Evolutionary conservation across 805 yeast genomes (phyloP), one percentile per base, ranked within the genome.

Genomic region (Myxozyma monticola): DNA sequence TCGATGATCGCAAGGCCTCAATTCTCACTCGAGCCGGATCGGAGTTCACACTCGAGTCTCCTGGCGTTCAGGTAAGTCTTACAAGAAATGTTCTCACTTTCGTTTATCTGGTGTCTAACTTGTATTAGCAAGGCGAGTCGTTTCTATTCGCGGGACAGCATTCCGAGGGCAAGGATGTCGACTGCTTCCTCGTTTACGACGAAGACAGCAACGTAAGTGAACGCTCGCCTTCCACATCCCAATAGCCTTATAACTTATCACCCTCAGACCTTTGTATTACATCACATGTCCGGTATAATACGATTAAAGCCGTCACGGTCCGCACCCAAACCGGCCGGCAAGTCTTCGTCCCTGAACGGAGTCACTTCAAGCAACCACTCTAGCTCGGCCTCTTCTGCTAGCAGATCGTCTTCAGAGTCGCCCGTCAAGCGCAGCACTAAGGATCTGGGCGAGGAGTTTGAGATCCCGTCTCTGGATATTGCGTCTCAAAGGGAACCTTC

Each of bases 101-200:
- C n/a, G 9, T n/a, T 21, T 6, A 15, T 14, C 9, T 4, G 15
- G 15, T 25, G 10, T 30, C 20, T 25, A 10, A 18, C 30, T 15
- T 14, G 22, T 30, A n/a, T 3, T 17, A 45, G 48, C 35, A 44
- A 31, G 51, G 48, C 5, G 59, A 57, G 37, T 21, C 49, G 21
- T 54, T 50, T 21, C 33, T 33, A 4, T 59, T 58, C 33, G 34
- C 51, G 10, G 60, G 58, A 18, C 56, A 49, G 26, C 48, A 40
- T 15, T 20, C 57, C 3, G 56, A 49, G 21, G 37, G 44, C 22
- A 55, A 46, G 18, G 52, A 51, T 39, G 47, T 48, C 22, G 62
- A 59, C 28, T 55, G 60, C 37, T 37, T 55, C 25, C 48, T 59
- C 15, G 42, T 57, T 24, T 59, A 58, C 42, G 51, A 59, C 29